phyloP scores from a whole-genome alignment of 2,329 filamentous ascomycete genomes.

The Pezicula rhizophila region DNA sequence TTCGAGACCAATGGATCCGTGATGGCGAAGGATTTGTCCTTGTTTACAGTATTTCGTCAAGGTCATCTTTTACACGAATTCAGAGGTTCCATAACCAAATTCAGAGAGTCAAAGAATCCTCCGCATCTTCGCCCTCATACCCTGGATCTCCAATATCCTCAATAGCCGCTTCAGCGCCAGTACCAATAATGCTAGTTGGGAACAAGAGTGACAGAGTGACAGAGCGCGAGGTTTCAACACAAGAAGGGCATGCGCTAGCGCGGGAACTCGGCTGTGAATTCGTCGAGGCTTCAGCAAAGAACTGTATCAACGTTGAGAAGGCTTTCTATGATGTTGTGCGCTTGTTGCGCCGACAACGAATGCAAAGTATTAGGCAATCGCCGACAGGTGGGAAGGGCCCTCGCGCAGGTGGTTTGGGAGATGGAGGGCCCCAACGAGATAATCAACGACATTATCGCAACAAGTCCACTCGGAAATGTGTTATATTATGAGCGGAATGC shows the following conservation, averaged over 20 bases:
- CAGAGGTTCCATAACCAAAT: slow-evolving; percentile 96
- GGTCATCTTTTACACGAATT: slow-evolving; percentile 91
- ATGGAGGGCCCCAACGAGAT: slow-evolving; percentile 19
- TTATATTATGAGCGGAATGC: slow-evolving; percentile 26
- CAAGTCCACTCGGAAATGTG: slow-evolving; percentile 19
- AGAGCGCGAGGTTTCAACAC: slow-evolving; percentile 91
- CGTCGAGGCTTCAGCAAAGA: slow-evolving; percentile 94
- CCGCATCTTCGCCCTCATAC: slow-evolving; percentile 69
- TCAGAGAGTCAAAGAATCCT: slow-evolving; percentile 91
- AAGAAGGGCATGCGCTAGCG: slow-evolving; percentile 88
- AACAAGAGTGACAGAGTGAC: slow-evolving; percentile 98
- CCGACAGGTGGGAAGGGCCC: slow-evolving; percentile 17
- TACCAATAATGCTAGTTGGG: slow-evolving; percentile 95
- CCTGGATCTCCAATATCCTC: slow-evolving; percentile 66
- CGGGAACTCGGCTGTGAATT: slow-evolving; percentile 93
- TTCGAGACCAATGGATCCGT: slow-evolving; percentile 96
- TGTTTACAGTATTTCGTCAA: slow-evolving; percentile 97
- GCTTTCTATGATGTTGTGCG: slow-evolving; percentile 97
- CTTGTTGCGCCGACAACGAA: slow-evolving; percentile 77
- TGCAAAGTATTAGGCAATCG: slow-evolving; percentile 29
- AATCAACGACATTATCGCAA: slow-evolving; percentile 21
- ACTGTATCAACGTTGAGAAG: slow-evolving; percentile 97
- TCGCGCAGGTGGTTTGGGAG: slow-evolving; percentile 13
- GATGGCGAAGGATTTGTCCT: slow-evolving; percentile 96
- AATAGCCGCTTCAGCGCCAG: slow-evolving; percentile 46